Base-by-base conservation (phyloP, 1,284 basidiomycete genomes). In the Pseudozyma hubeiensis region DNA sequence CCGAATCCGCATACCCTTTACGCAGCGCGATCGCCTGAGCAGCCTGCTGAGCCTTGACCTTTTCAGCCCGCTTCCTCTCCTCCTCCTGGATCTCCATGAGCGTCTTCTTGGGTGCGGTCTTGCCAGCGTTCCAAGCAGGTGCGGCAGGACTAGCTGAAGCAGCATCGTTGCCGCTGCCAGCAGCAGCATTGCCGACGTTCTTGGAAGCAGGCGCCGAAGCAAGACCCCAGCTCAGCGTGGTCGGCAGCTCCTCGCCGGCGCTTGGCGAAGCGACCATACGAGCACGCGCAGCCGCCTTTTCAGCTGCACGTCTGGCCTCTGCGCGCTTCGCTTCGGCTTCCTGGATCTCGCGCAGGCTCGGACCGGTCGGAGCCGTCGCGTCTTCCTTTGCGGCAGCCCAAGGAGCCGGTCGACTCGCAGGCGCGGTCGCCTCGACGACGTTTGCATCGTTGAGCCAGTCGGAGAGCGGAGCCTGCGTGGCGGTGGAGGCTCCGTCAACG, bases 81-180 rank as follows among this genome's bases (percentile, higher is more conserved):
- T 99, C 96, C 84, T 98, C 94, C 84, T 97, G 93, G 49, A 99
- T 99, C 86, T 99, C 94, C 87, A 95, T 97, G 90, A 99, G 91
- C 3, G 93, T 93, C 88, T 95, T 97, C 87, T 94, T 96, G 7
- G 89, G 86, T 4, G 77, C 57, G 5, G 70, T 33, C 24, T 72
- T 76, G 29, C 74, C 65, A 4, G 66, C 66, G 16, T 62, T 81
- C 77, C 77, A 78, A 19, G 66, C 75, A 10, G 70, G 63, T 13
- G 87, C 85, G 33, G 84, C 81, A 49, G 81, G 77, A n/a, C 86
- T 60, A 16, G 85, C 81, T 49, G 90, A 90, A 53, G 89, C 88
- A 82, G 90, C 90, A 4, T 90, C 89, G 92, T 86, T 39, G 3
- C 3, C 49, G 9, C 40, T 11, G 90, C 90, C 33, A 16, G 44